Conservation (phyloP, 2,329 filamentous ascomycete species). For the Fonsecaea multimorphosa region DNA sequence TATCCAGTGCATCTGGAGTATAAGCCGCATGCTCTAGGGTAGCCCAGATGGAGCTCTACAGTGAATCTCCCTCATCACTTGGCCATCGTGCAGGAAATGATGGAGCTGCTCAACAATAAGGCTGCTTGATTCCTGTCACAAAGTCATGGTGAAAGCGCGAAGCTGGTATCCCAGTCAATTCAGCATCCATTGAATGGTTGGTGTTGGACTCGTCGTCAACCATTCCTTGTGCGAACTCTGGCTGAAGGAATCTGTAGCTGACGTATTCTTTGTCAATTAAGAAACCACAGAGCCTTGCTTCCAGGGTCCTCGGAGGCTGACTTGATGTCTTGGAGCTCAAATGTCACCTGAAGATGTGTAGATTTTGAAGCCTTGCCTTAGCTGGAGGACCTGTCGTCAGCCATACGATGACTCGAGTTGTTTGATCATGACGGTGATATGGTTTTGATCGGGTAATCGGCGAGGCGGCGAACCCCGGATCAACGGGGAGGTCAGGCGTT, state of each 20-base stretch:
- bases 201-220: background rate
- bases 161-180: no score
- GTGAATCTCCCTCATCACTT: background rate
- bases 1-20: background rate
- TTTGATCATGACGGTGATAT: background rate
- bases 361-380: background rate
- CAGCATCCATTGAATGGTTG: background rate
- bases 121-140: background rate
- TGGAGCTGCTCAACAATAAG: background rate
- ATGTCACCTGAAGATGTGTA: background rate
- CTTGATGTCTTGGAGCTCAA: no score
- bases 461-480: background rate
- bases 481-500: background rate
- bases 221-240: background rate
- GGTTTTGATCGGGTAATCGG: background rate
- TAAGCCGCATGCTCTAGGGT: background rate
- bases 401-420: background rate
- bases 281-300: no score
- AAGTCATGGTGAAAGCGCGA: background rate
- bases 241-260: background rate
- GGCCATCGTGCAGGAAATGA: background rate
- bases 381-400: background rate
- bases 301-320: no score
- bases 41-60: background rate
- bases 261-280: no score